These are phyloP conservation scores for Vicia sativa DNA, from an alignment of 306 rosid genomes.

Conservation along the genomic window DNA sequence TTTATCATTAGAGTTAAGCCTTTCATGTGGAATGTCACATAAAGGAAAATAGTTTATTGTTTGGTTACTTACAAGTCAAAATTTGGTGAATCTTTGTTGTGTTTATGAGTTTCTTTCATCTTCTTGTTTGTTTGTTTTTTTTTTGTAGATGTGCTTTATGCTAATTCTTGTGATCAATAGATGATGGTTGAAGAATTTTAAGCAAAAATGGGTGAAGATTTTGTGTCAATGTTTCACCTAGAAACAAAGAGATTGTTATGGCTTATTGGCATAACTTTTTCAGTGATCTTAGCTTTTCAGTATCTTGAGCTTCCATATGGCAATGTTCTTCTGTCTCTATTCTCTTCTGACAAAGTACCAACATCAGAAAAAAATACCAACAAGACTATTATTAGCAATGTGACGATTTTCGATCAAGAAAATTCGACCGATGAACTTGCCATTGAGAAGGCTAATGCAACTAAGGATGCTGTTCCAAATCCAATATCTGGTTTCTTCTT, in stretches of 20 bases:
- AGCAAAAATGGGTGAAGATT: conserved; percentile 59
- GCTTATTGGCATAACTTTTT: conserved; percentile 55
- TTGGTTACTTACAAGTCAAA: no score
- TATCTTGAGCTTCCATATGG: conserved; percentile 63
- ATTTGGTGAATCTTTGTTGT: conserved; percentile 31
- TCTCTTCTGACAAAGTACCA: conserved; percentile 44
- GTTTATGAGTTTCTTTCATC: neutral
- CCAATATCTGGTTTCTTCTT: conserved; percentile 13
- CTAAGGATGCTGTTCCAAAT: no score
- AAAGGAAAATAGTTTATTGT: no score
- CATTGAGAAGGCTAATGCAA: no score
- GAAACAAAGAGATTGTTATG: conserved; percentile 65
- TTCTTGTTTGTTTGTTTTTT: conserved; percentile 12
- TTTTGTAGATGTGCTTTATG: conserved; percentile 28
- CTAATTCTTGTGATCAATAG: conserved; percentile 28
- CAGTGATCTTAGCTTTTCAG: conserved; percentile 54
- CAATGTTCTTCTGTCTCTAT: conserved; percentile 45
- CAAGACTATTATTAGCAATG: conserved; percentile 14
- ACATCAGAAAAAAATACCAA: conserved; percentile 36
- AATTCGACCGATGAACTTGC: conserved; percentile 15
- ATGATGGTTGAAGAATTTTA: conserved; percentile 11
- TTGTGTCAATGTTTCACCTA: conserved; percentile 48
- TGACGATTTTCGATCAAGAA: conserved; percentile 31
- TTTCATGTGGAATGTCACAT: no score
- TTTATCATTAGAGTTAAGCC: neutral